Conservation (phyloP, 805 yeast genomes). For the Metschnikowia lochheadii region DNA sequence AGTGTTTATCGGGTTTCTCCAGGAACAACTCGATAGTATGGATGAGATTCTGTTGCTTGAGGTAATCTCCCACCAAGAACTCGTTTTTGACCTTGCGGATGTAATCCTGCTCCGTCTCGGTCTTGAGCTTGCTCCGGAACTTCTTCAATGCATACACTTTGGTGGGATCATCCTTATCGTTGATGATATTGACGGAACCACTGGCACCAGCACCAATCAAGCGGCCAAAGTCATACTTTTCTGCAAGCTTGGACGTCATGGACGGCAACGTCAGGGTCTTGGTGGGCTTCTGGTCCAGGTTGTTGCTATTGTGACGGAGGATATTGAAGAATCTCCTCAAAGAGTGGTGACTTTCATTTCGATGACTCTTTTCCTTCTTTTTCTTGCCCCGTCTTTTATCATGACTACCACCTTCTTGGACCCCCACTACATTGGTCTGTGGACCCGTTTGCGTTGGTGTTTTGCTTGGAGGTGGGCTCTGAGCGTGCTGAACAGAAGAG, state of each 20-base stretch:
- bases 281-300: conserved; percentile 7
- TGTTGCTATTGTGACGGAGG: conserved; percentile 25
- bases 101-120: conserved; percentile 66
- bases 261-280: conserved; percentile 11
- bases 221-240: conserved; percentile 70
- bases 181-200: conserved; percentile 82
- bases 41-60: conserved; percentile 71
- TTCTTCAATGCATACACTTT: conserved; percentile 81
- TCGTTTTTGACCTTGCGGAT: conserved; percentile 77
- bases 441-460: no score
- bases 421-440: not conserved
- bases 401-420: conserved; percentile 1
- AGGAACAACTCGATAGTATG: conserved; percentile 76
- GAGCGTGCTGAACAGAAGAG: not conserved
- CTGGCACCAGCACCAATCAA: conserved; percentile 91
- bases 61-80: conserved; percentile 72
- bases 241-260: conserved; percentile 22
- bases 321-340: conserved; percentile 53
- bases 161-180: conserved; percentile 48
- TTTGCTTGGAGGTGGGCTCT: not conserved
- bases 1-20: conserved; percentile 33
- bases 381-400: conserved; percentile 4
- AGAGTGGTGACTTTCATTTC: conserved; percentile 21
- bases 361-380: conserved; percentile 5
- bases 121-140: conserved; percentile 61